Conservation (phyloP, 441 rosid species). For the Dalechampia spathulata region DNA sequence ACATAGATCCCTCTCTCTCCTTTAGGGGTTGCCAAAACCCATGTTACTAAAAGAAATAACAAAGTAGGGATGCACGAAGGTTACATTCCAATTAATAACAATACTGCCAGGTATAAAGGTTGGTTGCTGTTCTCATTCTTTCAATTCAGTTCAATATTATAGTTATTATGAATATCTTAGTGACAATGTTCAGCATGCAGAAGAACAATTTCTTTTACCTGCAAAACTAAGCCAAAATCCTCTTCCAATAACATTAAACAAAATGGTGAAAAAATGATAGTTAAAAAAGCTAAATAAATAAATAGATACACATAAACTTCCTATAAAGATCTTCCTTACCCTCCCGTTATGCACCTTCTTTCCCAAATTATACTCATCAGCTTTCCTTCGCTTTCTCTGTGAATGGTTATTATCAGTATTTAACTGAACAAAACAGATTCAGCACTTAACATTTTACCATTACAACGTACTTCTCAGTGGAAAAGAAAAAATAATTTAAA, state of each 20-base stretch:
- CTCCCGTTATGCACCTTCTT: constrained; percentile 54
- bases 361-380: constrained; percentile 55
- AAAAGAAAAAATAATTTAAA: no score
- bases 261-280: background rate
- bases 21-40: no score
- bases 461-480: no score
- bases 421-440: no score
- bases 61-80: background rate
- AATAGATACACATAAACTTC: background rate
- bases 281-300: background rate
- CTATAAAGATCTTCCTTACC: constrained; percentile 36
- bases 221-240: background rate
- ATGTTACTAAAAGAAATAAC: background rate
- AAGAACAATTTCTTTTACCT: background rate
- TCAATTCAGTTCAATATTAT: background rate
- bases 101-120: background rate
- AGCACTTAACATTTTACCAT: no score
- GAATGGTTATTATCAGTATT: constrained; percentile 17
- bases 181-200: background rate
- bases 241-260: background rate
- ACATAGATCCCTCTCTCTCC: no score
- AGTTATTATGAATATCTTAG: background rate
- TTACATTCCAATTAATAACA: background rate
- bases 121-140: background rate
- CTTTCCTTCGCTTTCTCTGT: constrained; percentile 89